phyloP scores from a whole-genome alignment of 163 green algal genomes.

The Scenedesmus sp. region DNA sequence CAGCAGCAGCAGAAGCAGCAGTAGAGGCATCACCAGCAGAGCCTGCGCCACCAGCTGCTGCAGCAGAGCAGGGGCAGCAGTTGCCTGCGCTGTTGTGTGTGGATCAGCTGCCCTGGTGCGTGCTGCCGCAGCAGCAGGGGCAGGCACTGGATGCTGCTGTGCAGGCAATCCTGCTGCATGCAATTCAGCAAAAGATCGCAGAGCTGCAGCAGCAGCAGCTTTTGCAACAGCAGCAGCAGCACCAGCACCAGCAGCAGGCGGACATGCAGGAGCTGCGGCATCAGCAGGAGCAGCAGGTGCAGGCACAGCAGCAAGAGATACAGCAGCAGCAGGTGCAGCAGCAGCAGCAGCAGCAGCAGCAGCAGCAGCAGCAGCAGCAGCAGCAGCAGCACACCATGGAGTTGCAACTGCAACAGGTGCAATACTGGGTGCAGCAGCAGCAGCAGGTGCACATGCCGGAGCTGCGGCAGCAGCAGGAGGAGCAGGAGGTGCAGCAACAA shows the following conservation, averaged over 20 bases:
- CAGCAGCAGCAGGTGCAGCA: background rate
- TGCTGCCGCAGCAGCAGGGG: background rate
- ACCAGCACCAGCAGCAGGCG: background rate
- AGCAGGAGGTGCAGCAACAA: too few species aligned
- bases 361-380: conserved; percentile 7
- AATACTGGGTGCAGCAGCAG: background rate
- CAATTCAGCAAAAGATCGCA: background rate
- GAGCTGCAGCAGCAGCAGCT: background rate
- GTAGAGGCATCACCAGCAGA: background rate
- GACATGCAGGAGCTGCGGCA: background rate
- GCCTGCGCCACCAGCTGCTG: background rate
- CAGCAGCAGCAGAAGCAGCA: background rate
- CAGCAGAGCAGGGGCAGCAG: background rate
- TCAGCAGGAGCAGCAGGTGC: background rate
- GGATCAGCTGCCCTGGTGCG: background rate
- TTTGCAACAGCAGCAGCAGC: conserved; percentile 1
- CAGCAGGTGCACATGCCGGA: too few species aligned
- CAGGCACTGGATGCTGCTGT: background rate
- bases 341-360: conserved; percentile 3
- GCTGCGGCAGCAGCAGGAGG: too few species aligned
- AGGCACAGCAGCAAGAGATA: too few species aligned
- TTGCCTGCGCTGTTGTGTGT: background rate
- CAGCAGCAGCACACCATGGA: background rate
- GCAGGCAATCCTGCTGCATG: background rate
- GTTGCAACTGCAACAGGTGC: background rate